phyloP scores from a whole-genome alignment of 2,329 filamentous ascomycete species.

The Berkeleyomyces rouxiae region DNA sequence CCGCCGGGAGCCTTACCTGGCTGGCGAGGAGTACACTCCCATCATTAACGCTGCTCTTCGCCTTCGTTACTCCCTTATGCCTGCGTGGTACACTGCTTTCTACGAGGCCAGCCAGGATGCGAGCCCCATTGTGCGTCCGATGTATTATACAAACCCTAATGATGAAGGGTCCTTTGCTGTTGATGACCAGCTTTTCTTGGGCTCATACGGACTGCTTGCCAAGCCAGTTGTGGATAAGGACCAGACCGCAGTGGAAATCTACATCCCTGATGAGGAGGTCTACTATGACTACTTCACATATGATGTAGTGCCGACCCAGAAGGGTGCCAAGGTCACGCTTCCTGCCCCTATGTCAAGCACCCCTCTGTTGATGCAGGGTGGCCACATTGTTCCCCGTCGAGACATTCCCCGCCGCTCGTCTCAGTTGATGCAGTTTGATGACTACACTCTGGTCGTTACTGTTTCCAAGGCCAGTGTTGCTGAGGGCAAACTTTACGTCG shows the following conservation, averaged over 20 bases:
- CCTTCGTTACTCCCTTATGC: slow-evolving; percentile 75
- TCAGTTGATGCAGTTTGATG: slow-evolving; percentile 82
- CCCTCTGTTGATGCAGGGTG: slow-evolving; percentile 80
- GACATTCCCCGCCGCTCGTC: slow-evolving; percentile 75
- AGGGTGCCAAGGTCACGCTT: slow-evolving; percentile 53
- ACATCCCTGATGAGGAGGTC: slow-evolving; percentile 71
- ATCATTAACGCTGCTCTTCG: slow-evolving; percentile 81
- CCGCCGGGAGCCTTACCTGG: slow-evolving; percentile 80
- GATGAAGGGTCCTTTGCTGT: slow-evolving; percentile 77
- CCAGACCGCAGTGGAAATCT: slow-evolving; percentile 57
- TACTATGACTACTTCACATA: slow-evolving; percentile 97
- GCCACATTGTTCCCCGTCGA: slow-evolving; percentile 79
- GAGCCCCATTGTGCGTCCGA: slow-evolving; percentile 74
- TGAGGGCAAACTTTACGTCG: slow-evolving; percentile 70
- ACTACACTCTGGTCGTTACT: slow-evolving; percentile 76
- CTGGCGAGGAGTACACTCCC: slow-evolving; percentile 64
- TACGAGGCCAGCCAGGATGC: slow-evolving; percentile 71
- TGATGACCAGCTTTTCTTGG: slow-evolving; percentile 88
- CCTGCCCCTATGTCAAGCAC: slow-evolving; percentile 70
- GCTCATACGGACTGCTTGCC: slow-evolving; percentile 71
- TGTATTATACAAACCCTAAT: slow-evolving; percentile 79
- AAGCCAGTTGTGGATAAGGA: slow-evolving; percentile 78
- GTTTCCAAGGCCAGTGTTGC: slow-evolving; percentile 32
- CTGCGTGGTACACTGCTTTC: slow-evolving; percentile 95
- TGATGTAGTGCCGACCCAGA: slow-evolving; percentile 49